Base-by-base conservation (phyloP, 164 flowering plant species). In the Annona squamosa region DNA sequence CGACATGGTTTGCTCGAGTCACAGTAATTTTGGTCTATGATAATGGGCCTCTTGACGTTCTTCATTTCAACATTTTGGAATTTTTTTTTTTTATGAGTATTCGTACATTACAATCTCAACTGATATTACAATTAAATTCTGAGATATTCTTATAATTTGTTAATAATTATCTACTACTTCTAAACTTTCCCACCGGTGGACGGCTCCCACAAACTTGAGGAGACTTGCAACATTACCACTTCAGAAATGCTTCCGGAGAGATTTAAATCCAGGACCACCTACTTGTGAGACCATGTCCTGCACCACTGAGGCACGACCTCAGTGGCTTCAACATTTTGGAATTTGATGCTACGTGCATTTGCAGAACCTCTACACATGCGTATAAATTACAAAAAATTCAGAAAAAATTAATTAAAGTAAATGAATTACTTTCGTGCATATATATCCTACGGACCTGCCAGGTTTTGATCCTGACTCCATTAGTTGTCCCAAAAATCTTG, bases 401-500 rank as follows among this genome's bases (percentile, higher is more conserved):
- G 3, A 42, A 4, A 63, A n/a, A 52, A 52, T 52, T 52, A 52
- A 52, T 4, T 52, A 52, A 16, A 7, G 59, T 16, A 4, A 26
- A 26, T 26, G 37, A 26, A 26, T 7, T 52, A 13, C 1, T 3
- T 45, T 10, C 59, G 13, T 52, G 59, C 7, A 52, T 52, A 16
- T 52, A 16, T 52, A 48, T 16, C 17, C 4, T 77, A 84, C 37
- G 37, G 37, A 26, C 86, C 83, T 84, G 87, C 76, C 77, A 87
- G 26, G 90, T 85, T 75, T 87, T 85, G 68, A 87, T 85, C 74
- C 90, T 80, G 46, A 87, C 81, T n/a, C 90, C 92, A 79, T 89
- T 87, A 44, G 82, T 81, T 65, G 90, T 86, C 71, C 88, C 85
- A 45, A 69, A 37, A 45, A 89, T 67, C 37, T 63, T 84, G 18